These are phyloP conservation scores for Peronospora destructor DNA, from an alignment of 352 stramenopile genomes.

Conservation along the genomic window DNA sequence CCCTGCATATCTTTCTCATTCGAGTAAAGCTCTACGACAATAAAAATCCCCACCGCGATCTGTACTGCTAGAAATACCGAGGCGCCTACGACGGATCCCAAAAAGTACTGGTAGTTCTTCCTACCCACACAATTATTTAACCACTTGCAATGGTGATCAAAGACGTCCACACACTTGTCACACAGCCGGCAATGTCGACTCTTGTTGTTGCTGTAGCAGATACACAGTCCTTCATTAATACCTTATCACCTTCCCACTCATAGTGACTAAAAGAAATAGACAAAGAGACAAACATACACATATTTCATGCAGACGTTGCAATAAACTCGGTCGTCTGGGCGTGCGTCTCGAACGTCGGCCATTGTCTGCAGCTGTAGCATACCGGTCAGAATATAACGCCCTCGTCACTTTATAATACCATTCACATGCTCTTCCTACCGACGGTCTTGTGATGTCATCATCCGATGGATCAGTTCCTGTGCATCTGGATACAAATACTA, in stretches of 20 bases:
- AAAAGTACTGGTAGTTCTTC: conserved; percentile 82
- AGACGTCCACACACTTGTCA: conserved; percentile 93
- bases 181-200: conserved; percentile 92
- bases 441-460: conserved; percentile 56
- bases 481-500: conserved; percentile 47
- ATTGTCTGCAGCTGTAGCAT: conserved; percentile 22
- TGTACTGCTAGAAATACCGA: conserved; percentile 63
- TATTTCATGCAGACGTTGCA: conserved; percentile 87
- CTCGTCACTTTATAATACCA: no score
- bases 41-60: conserved; percentile 53
- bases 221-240: conserved; percentile 1
- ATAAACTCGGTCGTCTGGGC: conserved; percentile 55
- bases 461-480: conserved; percentile 76
- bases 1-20: conserved; percentile 34
- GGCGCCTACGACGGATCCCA: conserved; percentile 60
- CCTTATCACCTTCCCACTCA: neutral
- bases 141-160: conserved; percentile 97
- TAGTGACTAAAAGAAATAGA: neutral
- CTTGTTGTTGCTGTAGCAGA: conserved; percentile 60
- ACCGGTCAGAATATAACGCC: neutral
- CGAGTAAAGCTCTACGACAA: conserved; percentile 50
- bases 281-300: conserved; percentile 48
- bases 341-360: conserved; percentile 24
- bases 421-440: conserved; percentile 23
- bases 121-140: conserved; percentile 94